Evolutionary conservation across 192 early-diverging fungal genomes (phyloP).

Genomic region (Coemansia sp.): DNA sequence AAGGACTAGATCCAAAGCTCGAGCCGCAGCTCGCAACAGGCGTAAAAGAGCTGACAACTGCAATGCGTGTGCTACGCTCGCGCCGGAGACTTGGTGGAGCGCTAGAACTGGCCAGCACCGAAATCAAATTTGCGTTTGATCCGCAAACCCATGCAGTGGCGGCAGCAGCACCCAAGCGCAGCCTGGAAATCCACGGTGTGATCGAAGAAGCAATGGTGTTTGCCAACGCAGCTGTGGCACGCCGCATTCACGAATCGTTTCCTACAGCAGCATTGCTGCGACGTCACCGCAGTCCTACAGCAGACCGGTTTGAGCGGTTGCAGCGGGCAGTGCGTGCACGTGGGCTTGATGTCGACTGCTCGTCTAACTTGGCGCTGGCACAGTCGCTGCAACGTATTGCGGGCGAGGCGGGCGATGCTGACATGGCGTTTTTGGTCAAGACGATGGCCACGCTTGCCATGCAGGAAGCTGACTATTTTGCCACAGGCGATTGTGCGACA

Average conservation of each 20-base stretch:
- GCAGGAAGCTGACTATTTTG: conserved; percentile 74
- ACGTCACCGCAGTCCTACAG: conserved; percentile 64
- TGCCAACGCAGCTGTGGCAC: conserved; percentile 69
- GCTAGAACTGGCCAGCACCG: conserved; percentile 70
- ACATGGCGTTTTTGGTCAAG: conserved; percentile 62
- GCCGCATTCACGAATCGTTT: conserved; percentile 58
- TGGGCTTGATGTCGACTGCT: conserved; percentile 64
- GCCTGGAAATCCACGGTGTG: conserved; percentile 68
- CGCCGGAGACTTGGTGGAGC: conserved; percentile 62
- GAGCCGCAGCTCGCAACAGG: conserved; percentile 45
- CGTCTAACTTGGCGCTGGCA: conserved; percentile 64
- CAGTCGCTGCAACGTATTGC: conserved; percentile 57
- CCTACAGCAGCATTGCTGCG: conserved; percentile 64
- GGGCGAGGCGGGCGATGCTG: conserved; percentile 49
- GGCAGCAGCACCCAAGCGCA: conserved; percentile 65
- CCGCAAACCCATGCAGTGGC: conserved; percentile 58
- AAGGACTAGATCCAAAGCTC: conserved; percentile 41
- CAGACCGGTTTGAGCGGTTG: conserved; percentile 63
- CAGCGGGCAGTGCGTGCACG: conserved; percentile 57
- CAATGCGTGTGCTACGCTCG: conserved; percentile 58
- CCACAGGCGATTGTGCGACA: conserved; percentile 53
- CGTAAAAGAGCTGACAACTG: conserved; percentile 52
- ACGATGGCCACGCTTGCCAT: conserved; percentile 77
- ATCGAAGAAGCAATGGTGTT: conserved; percentile 83
- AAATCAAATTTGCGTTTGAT: conserved; percentile 73